Conservation (phyloP, 163 green algal species). For the Scenedesmus sp. region DNA sequence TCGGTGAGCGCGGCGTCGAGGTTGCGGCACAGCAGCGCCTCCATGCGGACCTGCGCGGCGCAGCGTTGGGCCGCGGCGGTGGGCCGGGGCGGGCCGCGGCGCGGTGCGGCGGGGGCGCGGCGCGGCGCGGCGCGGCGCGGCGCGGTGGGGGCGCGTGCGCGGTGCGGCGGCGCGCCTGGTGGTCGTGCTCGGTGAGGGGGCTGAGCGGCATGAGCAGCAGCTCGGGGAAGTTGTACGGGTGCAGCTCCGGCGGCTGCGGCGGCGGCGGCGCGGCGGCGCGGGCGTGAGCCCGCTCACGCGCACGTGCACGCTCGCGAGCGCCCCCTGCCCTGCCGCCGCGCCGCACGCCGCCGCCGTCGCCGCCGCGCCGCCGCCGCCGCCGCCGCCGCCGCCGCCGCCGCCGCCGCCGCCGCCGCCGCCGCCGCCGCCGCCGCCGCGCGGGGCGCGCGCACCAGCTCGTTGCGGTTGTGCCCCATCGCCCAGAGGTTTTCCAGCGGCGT, state of each 20-base stretch:
- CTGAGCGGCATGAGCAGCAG: slow-evolving; percentile 48
- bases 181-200: slow-evolving; percentile 47
- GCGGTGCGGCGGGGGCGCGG: background rate
- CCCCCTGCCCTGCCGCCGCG: too few species aligned
- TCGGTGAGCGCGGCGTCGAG: slow-evolving; percentile 53
- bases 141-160: background rate
- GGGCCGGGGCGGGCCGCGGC: background rate
- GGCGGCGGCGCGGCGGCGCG: too few species aligned
- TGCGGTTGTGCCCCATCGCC: slow-evolving; percentile 43
- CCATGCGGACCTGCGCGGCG: slow-evolving; percentile 34
- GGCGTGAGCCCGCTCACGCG: background rate
- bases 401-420: too few species aligned
- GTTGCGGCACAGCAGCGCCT: slow-evolving; percentile 56
- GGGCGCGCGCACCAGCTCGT: slow-evolving; percentile 25
- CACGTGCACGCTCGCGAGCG: too few species aligned
- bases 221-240: slow-evolving; percentile 52
- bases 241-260: slow-evolving; percentile 54
- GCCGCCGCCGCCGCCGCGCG: too few species aligned
- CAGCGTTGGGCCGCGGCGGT: too few species aligned
- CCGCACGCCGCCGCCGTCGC: too few species aligned
- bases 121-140: background rate
- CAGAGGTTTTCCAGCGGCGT: slow-evolving; percentile 59
- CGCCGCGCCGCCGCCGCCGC: too few species aligned
- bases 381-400: too few species aligned
- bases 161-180: slow-evolving; percentile 16